Conservation (phyloP, 2,329 filamentous ascomycete genomes). For the Colletotrichum orchidophilum region DNA sequence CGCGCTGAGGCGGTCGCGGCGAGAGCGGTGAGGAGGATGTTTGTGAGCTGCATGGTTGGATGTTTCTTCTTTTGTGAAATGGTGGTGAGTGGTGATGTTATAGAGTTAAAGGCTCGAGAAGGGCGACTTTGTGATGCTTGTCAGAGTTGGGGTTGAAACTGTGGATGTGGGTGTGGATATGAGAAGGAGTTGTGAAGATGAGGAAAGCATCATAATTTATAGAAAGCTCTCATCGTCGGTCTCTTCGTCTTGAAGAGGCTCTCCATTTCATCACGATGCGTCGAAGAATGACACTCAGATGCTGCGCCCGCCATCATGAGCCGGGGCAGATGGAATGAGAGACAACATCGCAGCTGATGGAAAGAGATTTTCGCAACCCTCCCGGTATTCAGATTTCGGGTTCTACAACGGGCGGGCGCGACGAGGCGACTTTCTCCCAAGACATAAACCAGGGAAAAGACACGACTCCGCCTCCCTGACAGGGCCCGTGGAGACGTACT, state of each 20-base stretch:
- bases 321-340: neutral
- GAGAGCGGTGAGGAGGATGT: slow-evolving; percentile 18
- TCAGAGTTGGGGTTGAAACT: neutral
- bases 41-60: slow-evolving; percentile 26
- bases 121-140: neutral
- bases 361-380: neutral
- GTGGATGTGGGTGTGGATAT: slow-evolving; percentile 6
- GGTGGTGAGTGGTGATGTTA: neutral
- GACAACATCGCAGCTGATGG: neutral
- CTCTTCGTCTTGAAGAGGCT: neutral
- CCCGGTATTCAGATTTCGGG: neutral
- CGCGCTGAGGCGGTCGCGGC: neutral
- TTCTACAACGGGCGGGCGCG: neutral
- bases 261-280: neutral
- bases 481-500: neutral
- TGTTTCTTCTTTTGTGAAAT: neutral
- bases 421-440: neutral
- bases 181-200: neutral
- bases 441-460: neutral
- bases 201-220: slow-evolving; percentile 1
- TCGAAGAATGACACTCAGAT: slow-evolving; percentile 4
- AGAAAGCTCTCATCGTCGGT: neutral
- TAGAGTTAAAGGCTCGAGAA: neutral
- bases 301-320: neutral
- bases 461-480: neutral